These are phyloP conservation scores for Fomitiporia mediterranea DNA, from an alignment of 1,284 basidiomycete species.

Conservation along the genomic window DNA sequence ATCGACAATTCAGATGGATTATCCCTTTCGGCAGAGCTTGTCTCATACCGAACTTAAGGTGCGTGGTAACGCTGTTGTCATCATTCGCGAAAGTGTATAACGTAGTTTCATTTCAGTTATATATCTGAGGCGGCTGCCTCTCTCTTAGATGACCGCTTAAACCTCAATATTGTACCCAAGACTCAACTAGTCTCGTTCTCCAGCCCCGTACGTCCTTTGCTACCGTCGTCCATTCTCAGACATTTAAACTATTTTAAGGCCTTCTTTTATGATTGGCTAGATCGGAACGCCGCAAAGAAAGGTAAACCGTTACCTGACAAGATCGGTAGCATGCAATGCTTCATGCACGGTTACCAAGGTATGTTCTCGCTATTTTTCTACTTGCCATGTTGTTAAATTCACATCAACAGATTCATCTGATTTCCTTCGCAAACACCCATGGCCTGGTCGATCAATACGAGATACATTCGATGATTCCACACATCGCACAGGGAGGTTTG, in stretches of 20 bases:
- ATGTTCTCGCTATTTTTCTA: neutral
- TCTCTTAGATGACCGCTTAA: constrained; percentile 71
- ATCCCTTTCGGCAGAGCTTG: constrained; percentile 84
- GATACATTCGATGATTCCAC: constrained; percentile 82
- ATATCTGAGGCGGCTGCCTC: constrained; percentile 83
- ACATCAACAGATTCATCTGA: constrained; percentile 69
- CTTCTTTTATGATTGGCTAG: constrained; percentile 89
- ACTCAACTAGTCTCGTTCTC: constrained; percentile 82
- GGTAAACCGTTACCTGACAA: constrained; percentile 79
- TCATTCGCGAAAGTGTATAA: too few relatives aligned
- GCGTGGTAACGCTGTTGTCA: neutral
- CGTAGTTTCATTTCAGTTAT: constrained; percentile 38
- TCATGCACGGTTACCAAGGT: constrained; percentile 80
- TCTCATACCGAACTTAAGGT: constrained; percentile 83
- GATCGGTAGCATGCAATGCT: constrained; percentile 87
- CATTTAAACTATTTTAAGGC: constrained; percentile 40
- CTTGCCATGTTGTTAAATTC: neutral
- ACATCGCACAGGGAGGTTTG: constrained; percentile 59
- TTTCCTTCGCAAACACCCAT: constrained; percentile 81
- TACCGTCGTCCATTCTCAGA: neutral
- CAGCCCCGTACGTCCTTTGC: constrained; percentile 51
- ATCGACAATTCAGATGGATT: constrained; percentile 79
- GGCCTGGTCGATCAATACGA: constrained; percentile 78
- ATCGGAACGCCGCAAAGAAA: constrained; percentile 72
- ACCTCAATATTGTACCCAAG: constrained; percentile 77